Conservation (phyloP, 1,139 yeast species). For the Debaryomyces udenii region DNA sequence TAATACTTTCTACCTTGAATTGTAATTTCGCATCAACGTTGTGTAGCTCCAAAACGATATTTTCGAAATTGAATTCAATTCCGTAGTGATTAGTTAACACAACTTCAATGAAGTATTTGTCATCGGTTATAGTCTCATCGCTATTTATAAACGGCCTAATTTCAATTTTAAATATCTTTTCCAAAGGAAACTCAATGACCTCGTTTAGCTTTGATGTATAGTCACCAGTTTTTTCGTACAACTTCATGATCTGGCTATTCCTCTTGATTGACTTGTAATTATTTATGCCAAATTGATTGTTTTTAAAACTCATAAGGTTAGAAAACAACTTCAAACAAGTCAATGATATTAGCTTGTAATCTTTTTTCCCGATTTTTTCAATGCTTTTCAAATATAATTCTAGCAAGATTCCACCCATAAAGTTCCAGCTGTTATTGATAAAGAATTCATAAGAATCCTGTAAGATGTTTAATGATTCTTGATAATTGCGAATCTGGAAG, state of each 20-base stretch:
- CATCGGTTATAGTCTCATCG: conserved; percentile 20
- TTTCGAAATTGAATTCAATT: conserved; percentile 26
- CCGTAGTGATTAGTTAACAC: conserved; percentile 29
- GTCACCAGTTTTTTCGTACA: conserved; percentile 26
- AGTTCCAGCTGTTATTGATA: conserved; percentile 71
- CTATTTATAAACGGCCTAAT: conserved; percentile 31
- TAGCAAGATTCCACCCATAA: conserved; percentile 65
- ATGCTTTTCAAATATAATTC: conserved; percentile 72
- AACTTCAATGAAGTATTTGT: conserved; percentile 29
- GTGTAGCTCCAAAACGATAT: conserved; percentile 24
- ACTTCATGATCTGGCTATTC: conserved; percentile 21
- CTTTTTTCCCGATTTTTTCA: conserved; percentile 41
- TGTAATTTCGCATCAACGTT: conserved; percentile 14
- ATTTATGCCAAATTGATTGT: conserved; percentile 31
- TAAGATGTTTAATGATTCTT: conserved; percentile 62
- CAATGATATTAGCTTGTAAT: conserved; percentile 26
- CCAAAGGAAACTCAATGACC: conserved; percentile 30
- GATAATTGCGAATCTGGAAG: conserved; percentile 59
- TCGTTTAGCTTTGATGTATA: conserved; percentile 19
- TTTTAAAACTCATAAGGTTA: conserved; percentile 24
- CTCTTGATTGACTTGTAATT: conserved; percentile 29
- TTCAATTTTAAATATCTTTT: conserved; percentile 31
- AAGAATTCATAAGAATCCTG: conserved; percentile 72
- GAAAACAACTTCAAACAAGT: conserved; percentile 41
- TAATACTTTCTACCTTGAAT: conserved; percentile 15